Percentiles rank a stretch among this genome's conserved stretches.
These are phyloP conservation scores for Diddensiella transvaalensis DNA, from an alignment of 805 yeast genomes.

Conservation along the genomic window DNA sequence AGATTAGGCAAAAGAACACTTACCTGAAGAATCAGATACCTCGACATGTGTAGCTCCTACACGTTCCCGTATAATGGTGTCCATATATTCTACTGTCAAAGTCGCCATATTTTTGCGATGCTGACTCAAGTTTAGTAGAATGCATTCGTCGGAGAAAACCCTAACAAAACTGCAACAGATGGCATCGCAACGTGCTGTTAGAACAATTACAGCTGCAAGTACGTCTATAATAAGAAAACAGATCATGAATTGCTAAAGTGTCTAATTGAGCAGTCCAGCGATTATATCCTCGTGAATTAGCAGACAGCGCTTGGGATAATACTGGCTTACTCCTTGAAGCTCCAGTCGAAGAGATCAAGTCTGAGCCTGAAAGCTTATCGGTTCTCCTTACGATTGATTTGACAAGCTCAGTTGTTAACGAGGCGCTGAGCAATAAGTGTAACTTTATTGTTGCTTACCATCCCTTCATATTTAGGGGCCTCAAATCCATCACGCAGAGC, in stretches of 20 bases:
- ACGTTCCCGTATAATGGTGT: constrained; percentile 48
- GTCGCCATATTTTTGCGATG: background rate
- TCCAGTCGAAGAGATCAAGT: constrained; percentile 32
- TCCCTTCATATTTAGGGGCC: constrained; percentile 89
- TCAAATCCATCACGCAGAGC: constrained; percentile 62
- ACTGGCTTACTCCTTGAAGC: constrained; percentile 87
- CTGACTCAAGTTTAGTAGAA: too few relatives aligned
- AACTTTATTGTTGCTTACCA: constrained; percentile 75
- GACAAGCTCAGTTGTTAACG: constrained; percentile 78
- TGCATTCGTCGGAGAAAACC: too few relatives aligned
- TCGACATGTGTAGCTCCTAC: constrained; percentile 64
- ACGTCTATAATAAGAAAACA: background rate
- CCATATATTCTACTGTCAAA: constrained; percentile 37
- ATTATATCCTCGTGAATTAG: constrained; percentile 74
- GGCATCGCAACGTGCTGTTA: constrained; percentile 45
- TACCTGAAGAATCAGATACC: constrained; percentile 64
- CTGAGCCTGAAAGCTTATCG: constrained; percentile 25
- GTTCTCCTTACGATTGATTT: constrained; percentile 77
- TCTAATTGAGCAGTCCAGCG: constrained; percentile 47
- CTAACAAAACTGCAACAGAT: constrained; percentile 6
- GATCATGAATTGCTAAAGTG: constrained; percentile 17
- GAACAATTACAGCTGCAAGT: constrained; percentile 21
- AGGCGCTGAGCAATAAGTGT: constrained; percentile 59
- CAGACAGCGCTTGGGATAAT: constrained; percentile 92
- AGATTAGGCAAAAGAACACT: background rate